Evolutionary conservation across 495 filamentous ascomycete genomes (phyloP), one percentile per base, ranked within the genome.

Genomic region (Xylaria grammica): DNA sequence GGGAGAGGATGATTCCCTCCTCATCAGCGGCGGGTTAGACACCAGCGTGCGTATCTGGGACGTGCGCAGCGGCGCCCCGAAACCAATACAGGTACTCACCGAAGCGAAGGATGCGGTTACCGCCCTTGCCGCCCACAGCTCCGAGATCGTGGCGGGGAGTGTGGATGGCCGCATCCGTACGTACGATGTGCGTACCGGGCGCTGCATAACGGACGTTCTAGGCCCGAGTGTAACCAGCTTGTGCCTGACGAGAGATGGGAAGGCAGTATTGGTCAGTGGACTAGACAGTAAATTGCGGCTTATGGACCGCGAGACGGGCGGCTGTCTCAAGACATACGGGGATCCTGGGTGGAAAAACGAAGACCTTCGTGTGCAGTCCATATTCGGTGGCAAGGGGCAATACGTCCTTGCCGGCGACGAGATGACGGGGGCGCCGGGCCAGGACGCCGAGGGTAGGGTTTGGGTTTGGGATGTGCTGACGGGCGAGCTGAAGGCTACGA

Each of bases 381-480:
- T 86, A 6, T 82, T 95, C 63, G 91, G 90, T 0, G 83, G 86
- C 22, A 87, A 82, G 62, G 95, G 96, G 75, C 86, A 85, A 40
- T 89, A 87, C 36, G 91, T 96, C 9, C 70, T 99, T 22, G 90
- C 87, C 60, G 95, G 95, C n/a, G 90, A 90, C 67, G 94, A 97
- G 77, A 74, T 77, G 73, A 70, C 71, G 26, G 72, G 56, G 2
- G 68, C 75, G 0, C 74, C 77, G 32, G 77, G 72, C 17, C 75
- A 72, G 27, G 71, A 74, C 3, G 63, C 70, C 1, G 80, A 87
- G 60, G 89, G 88, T 9, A 84, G 87, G 67, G 82, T 96, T 19
- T 92, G 90, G 83, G 91, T 88, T 13, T 98, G 94, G 92, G 94
- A 97, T 84, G 72, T 96, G n/a, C 68, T 97, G 53, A 90, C 81